Conservation (phyloP, 2,329 filamentous ascomycete genomes). For the Graphiopsis chlorocephala region DNA sequence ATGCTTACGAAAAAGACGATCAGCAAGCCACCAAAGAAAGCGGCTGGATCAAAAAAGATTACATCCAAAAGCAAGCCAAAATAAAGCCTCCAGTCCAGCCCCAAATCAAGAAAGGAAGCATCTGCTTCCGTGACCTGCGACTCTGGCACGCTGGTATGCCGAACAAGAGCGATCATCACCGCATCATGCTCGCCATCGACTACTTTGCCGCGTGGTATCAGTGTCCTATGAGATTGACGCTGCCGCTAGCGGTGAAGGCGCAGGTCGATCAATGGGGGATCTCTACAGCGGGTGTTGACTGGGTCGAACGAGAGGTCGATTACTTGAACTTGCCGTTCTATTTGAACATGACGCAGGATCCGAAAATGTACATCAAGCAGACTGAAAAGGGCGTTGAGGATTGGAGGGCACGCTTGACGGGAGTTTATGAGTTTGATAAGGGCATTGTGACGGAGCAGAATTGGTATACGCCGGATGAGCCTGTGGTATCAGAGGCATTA, state of each 20-base stretch:
- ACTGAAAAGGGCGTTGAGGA: constrained; percentile 19
- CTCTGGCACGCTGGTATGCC: constrained; percentile 53
- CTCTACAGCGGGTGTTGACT: constrained; percentile 36
- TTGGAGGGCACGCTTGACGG: constrained; percentile 17
- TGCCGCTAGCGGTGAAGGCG: constrained; percentile 32
- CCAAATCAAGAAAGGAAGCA: constrained; percentile 42
- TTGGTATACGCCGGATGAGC: constrained; percentile 17
- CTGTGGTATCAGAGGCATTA: background rate
- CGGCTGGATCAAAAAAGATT: constrained; percentile 33
- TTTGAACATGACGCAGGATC: constrained; percentile 22
- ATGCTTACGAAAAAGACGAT: constrained; percentile 35
- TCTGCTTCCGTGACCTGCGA: constrained; percentile 48
- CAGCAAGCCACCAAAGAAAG: constrained; percentile 25
- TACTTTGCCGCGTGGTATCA: constrained; percentile 41
- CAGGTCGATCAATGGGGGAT: constrained; percentile 35
- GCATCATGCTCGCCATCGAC: constrained; percentile 46
- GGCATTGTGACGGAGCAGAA: constrained; percentile 15
- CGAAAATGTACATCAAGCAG: constrained; percentile 18
- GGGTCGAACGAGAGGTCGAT: constrained; percentile 38
- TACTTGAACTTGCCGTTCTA: constrained; percentile 32
- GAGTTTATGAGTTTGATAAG: constrained; percentile 17
- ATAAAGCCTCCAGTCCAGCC: constrained; percentile 40
- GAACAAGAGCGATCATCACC: constrained; percentile 42
- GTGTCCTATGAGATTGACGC: constrained; percentile 30
- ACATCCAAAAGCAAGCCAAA: constrained; percentile 34